Percentiles rank a stretch among this genome's conserved stretches.
Evolutionary conservation across 2,329 filamentous ascomycete genomes (phyloP).

Genomic region (Arthrobotrys iridis): DNA sequence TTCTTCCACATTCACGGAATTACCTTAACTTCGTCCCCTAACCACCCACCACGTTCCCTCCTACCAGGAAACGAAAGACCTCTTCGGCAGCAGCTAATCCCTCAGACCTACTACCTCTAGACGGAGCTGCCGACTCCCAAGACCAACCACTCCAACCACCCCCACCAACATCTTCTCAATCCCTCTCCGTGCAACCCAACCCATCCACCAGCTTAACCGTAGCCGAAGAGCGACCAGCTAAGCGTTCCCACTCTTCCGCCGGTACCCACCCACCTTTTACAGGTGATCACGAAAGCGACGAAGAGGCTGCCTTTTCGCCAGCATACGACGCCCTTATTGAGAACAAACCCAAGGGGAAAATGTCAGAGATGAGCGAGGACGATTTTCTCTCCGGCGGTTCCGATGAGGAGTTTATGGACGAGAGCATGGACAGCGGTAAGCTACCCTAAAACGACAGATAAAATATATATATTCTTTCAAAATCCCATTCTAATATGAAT

Average conservation of each 20-base stretch:
- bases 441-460: not conserved
- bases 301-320: constrained; percentile 45
- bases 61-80: constrained; percentile 46
- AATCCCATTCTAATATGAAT: too few relatives aligned
- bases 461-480: not conserved
- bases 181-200: not conserved
- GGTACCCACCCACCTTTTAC: not conserved
- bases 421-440: constrained; percentile 60
- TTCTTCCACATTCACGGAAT: constrained; percentile 43
- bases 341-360: constrained; percentile 47
- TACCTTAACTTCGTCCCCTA: constrained; percentile 39
- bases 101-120: constrained; percentile 7
- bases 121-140: constrained; percentile 26
- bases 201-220: not conserved
- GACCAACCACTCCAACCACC: not conserved
- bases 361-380: constrained; percentile 58
- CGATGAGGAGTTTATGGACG: constrained; percentile 65
- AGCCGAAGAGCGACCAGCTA: constrained; percentile 50
- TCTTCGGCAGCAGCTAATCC: constrained; percentile 41
- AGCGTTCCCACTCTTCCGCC: constrained; percentile 47
- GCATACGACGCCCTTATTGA: constrained; percentile 49
- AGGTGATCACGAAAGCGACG: constrained; percentile 12
- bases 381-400: constrained; percentile 57
- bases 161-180: not conserved
- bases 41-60: constrained; percentile 47